Base-by-base conservation (phyloP, 2,329 filamentous ascomycete species). In the Alternaria consortialis region DNA sequence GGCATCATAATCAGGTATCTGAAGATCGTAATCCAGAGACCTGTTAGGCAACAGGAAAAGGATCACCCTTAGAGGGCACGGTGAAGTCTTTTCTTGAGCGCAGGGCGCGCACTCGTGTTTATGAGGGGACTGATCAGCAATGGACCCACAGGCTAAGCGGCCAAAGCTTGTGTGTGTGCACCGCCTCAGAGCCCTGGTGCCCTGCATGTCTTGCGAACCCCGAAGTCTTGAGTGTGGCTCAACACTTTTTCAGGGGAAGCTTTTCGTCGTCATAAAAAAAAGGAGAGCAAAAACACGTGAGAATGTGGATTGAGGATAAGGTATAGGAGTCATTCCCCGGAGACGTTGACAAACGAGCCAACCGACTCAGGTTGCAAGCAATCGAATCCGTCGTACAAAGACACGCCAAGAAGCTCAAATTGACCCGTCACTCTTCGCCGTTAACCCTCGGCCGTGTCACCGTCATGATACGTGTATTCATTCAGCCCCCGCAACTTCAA, bases 401-500 rank as follows among this genome's bases (percentile, higher is more conserved):
- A 53, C 42, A 52, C 32, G 36, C 54, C 36, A 58, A 58, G 42
- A 58, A 58, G 58, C 34, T 56, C 47, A 58, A 53, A 37, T 53
- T 48, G 48, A 29, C 36, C 54, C 58, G 36, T 74, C 69, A 72
- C 70, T 69, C 70, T 60, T 74, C 63, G 71, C 67, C 69, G 63
- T 66, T 65, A 71, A 63, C 62, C 63, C 62, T 66, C 66, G 67
- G 68, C 70, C 70, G 66, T 69, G 58, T 65, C 67, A 67, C 61
- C 68, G 39, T 72, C 68, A 64, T 71, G 67, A 67, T 73, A 70
- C 71, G 69, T 69, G 67, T 75, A 66, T 64, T 70, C 66, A 63
- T 74, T 67, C 73, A 61, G 66, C 67, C 61, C 64, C 65, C 64
- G 65, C 60, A 37, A 61, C 53, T 54, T 58, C 53, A 47, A 50